Conservation (phyloP, 352 stramenopile genomes). For the Phytophthora citricola region DNA sequence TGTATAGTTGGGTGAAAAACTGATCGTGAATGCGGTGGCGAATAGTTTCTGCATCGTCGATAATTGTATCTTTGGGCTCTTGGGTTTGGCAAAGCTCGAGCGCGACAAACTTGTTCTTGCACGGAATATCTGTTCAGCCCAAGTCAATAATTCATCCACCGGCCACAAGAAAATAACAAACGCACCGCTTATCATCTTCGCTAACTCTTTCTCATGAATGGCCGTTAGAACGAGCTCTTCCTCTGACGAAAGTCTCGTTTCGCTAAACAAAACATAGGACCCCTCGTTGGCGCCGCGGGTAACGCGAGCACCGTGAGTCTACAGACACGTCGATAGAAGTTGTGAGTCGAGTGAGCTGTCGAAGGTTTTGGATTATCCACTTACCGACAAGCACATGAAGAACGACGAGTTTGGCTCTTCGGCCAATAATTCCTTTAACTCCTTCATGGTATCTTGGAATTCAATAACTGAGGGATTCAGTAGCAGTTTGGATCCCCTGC, state of each 20-base stretch:
- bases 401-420: constrained; percentile 54
- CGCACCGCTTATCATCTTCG: constrained; percentile 63
- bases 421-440: constrained; percentile 50
- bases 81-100: constrained; percentile 73
- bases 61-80: constrained; percentile 50
- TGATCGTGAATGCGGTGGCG: constrained; percentile 52
- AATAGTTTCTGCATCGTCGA: constrained; percentile 47
- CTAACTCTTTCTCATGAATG: constrained; percentile 68
- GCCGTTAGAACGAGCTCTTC: constrained; percentile 74
- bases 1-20: constrained; percentile 45
- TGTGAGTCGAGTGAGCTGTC: background rate
- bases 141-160: background rate
- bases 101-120: constrained; percentile 66
- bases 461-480: constrained; percentile 87
- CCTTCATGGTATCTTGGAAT: constrained; percentile 79
- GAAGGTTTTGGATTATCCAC: background rate
- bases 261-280: constrained; percentile 76
- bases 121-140: constrained; percentile 58
- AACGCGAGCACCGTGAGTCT: constrained; percentile 78
- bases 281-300: constrained; percentile 59
- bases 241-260: constrained; percentile 70
- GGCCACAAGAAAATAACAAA: background rate
- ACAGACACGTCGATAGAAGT: background rate
- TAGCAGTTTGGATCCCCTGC: constrained; percentile 61
- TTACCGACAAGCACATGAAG: constrained; percentile 71